These are phyloP conservation scores for Xylaria sp. DNA, from an alignment of 2,329 filamentous ascomycete species.

Conservation along the genomic window DNA sequence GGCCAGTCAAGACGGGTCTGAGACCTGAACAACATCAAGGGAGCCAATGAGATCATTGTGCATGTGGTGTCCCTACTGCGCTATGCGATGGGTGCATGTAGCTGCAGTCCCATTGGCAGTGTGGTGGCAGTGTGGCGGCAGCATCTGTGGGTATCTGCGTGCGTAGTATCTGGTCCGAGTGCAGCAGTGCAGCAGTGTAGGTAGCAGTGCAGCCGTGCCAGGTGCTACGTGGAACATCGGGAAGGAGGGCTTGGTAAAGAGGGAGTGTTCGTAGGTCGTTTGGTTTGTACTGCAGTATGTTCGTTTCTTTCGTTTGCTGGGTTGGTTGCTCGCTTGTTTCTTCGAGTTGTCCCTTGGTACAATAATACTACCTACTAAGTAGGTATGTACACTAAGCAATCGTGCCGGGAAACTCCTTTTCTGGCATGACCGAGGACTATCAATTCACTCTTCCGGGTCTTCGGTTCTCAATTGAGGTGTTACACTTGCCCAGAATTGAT, in stretches of 20 bases:
- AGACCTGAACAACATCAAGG: slow-evolving; percentile 18
- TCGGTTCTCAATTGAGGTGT: neutral
- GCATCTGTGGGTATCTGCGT: neutral
- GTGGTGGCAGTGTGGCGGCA: neutral
- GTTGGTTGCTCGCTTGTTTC: neutral
- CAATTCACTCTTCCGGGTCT: too few relatives aligned
- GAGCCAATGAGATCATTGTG: slow-evolving; percentile 30
- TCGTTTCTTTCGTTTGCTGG: neutral
- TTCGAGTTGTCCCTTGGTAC: slow-evolving; percentile 9
- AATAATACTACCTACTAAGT: too few relatives aligned
- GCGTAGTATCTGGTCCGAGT: neutral
- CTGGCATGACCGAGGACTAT: too few relatives aligned
- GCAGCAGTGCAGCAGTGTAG: neutral
- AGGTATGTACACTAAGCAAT: neutral
- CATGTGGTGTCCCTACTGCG: slow-evolving; percentile 10
- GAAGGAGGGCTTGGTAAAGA: slow-evolving; percentile 7
- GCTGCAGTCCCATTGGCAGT: neutral
- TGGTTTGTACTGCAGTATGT: too few relatives aligned
- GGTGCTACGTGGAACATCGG: slow-evolving; percentile 24
- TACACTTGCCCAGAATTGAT: too few relatives aligned
- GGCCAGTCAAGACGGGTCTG: slow-evolving; percentile 29
- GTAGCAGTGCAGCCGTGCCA: slow-evolving; percentile 14
- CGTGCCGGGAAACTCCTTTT: neutral
- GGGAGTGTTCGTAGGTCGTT: slow-evolving; percentile 14
- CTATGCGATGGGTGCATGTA: neutral